A percentile compares a stretch with the other conserved stretches of the same genome.
Conservation (phyloP, 352 stramenopile genomes). For the Hyphochytrium catenoides region DNA sequence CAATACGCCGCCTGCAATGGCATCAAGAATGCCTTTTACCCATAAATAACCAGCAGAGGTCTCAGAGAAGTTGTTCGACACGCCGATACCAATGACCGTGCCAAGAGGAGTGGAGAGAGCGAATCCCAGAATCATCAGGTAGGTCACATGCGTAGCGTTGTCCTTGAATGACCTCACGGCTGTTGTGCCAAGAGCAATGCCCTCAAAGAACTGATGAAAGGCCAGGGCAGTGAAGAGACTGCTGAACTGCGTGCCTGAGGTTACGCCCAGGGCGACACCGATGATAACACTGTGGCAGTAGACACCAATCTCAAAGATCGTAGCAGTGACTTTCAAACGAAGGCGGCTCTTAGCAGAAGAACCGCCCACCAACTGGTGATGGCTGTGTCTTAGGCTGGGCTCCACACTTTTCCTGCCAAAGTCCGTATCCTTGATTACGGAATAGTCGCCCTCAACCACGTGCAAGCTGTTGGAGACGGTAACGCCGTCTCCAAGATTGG, state of each 20-base stretch:
- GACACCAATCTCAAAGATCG: conserved; percentile 26
- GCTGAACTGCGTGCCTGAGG: conserved; percentile 19
- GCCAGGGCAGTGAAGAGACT: conserved; percentile 28
- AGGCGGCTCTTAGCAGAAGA: background rate
- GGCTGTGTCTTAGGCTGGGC: too few species aligned
- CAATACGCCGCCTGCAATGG: conserved; percentile 31
- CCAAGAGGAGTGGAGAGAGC: conserved; percentile 24
- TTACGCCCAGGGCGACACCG: conserved; percentile 27
- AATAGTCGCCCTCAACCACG: conserved; percentile 4
- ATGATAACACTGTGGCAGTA: conserved; percentile 42
- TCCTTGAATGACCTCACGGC: conserved; percentile 17
- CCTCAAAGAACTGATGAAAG: conserved; percentile 52
- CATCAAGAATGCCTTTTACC: conserved; percentile 31
- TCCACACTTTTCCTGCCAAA: too few species aligned
- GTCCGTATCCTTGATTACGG: too few species aligned
- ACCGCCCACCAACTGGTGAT: background rate
- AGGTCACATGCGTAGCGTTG: conserved; percentile 16
- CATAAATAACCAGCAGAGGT: conserved; percentile 21
- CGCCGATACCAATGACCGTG: conserved; percentile 24
- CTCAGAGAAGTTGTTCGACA: conserved; percentile 22
- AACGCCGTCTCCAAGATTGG: conserved; percentile 1
- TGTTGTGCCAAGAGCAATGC: conserved; percentile 23
- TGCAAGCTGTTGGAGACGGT: conserved; percentile 1
- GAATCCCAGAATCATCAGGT: conserved; percentile 23
- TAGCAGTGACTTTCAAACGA: conserved; percentile 10